Evolutionary conservation across 2,329 filamentous ascomycete genomes (phyloP).

Genomic region (Trichoderma atrobrunneum): DNA sequence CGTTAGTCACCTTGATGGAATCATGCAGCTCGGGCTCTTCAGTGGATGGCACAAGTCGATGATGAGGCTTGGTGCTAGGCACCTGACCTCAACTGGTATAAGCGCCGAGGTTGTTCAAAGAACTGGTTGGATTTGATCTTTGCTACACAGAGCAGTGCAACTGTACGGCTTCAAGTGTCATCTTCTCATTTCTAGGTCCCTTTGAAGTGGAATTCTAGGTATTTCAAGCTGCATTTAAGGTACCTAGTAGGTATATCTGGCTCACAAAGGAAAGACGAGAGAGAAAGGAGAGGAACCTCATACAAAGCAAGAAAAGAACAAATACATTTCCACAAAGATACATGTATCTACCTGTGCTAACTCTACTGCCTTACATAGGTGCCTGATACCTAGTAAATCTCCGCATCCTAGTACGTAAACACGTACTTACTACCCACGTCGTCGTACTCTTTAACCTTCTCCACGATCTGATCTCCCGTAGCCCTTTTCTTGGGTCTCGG

Average conservation of each 20-base stretch:
- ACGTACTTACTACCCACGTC: rapidly evolving
- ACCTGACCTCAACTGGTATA: not conserved
- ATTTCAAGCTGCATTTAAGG: too few relatives aligned
- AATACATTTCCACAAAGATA: too few relatives aligned
- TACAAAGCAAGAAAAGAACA: too few relatives aligned
- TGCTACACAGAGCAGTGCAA: not conserved
- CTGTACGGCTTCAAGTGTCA: not conserved
- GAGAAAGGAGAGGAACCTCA: too few relatives aligned
- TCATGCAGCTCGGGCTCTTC: not conserved
- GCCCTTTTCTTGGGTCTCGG: not conserved
- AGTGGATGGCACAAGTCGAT: not conserved
- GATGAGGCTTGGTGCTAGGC: not conserved
- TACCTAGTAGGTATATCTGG: too few relatives aligned
- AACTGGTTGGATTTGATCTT: not conserved
- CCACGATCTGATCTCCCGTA: not conserved
- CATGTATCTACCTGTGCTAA: too few relatives aligned
- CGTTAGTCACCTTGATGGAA: not conserved
- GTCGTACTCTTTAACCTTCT: not conserved
- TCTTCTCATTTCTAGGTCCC: not conserved
- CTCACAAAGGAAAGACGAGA: too few relatives aligned
- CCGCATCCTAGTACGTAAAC: not conserved
- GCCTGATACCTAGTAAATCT: not conserved
- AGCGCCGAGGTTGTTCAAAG: not conserved
- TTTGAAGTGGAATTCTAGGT: not conserved
- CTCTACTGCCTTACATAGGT: too few relatives aligned